Percentiles rank a stretch among this genome's conserved stretches.
Conservation (phyloP, 2,329 filamentous ascomycete genomes). For the Aspergillus proliferans region DNA sequence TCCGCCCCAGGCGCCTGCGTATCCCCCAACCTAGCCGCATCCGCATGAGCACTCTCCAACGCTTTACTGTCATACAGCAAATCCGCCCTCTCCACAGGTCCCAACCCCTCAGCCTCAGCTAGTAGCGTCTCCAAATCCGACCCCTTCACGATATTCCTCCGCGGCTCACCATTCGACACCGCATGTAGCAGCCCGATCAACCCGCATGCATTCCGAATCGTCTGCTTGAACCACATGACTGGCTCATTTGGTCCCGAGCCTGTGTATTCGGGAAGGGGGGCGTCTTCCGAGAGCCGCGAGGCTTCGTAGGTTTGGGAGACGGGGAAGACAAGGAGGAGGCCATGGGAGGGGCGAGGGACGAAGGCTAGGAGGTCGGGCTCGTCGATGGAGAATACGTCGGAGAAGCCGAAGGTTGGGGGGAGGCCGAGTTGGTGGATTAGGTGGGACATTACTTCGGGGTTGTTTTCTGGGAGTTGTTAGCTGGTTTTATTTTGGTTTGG, state of each 20-base stretch:
- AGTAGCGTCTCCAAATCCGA: constrained; percentile 53
- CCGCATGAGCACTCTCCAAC: constrained; percentile 71
- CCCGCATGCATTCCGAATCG: constrained; percentile 88
- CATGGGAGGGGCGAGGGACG: constrained; percentile 79
- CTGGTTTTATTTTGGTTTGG: constrained; percentile 4
- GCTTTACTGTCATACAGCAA: constrained; percentile 70
- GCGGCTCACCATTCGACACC: constrained; percentile 67
- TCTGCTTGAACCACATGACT: constrained; percentile 91
- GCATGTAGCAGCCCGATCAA: constrained; percentile 83
- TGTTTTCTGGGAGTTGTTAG: constrained; percentile 50
- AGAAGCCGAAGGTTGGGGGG: constrained; percentile 66
- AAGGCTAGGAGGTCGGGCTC: constrained; percentile 79
- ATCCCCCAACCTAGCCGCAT: constrained; percentile 70
- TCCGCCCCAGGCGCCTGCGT: constrained; percentile 70
- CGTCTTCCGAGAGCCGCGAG: constrained; percentile 69
- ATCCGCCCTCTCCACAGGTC: constrained; percentile 59
- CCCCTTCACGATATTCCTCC: constrained; percentile 52
- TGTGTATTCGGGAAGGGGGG: constrained; percentile 54
- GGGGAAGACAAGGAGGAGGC: constrained; percentile 88
- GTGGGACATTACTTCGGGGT: constrained; percentile 80
- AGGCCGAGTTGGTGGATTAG: constrained; percentile 81
- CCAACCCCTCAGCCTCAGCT: constrained; percentile 62
- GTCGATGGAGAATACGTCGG: constrained; percentile 87
- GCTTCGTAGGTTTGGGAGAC: constrained; percentile 72
- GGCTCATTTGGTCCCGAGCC: constrained; percentile 64